These are phyloP conservation scores for Fremontodendron californicum DNA, from an alignment of 345 rosid species.

Conservation along the genomic window DNA sequence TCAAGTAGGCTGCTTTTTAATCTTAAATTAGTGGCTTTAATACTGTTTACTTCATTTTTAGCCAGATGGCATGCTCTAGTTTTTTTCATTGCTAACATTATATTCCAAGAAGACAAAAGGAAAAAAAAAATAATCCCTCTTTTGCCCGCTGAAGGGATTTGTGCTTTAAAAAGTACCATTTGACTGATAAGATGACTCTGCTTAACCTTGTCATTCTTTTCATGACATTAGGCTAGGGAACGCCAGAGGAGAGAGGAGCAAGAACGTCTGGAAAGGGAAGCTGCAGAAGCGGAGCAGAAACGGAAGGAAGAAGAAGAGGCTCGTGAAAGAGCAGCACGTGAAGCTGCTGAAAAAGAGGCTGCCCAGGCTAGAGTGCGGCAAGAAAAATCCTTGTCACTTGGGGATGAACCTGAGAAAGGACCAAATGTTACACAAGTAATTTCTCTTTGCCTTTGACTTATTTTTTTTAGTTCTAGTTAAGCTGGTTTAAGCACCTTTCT, in stretches of 20 bases:
- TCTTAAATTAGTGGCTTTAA: neutral
- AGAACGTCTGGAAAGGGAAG: constrained; percentile 78
- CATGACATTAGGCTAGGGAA: constrained; percentile 64
- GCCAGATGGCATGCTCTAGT: neutral
- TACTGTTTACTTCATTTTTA: neutral
- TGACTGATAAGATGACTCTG: neutral
- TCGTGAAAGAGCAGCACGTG: constrained; percentile 66
- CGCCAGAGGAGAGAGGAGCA: constrained; percentile 75
- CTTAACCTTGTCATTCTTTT: neutral
- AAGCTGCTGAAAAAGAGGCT: constrained; percentile 87
- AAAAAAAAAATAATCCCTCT: neutral
- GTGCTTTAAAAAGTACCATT: neutral
- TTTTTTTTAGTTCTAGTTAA: neutral
- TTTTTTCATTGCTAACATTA: neutral
- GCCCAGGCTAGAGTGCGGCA: constrained; percentile 64
- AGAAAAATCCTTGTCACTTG: constrained; percentile 82
- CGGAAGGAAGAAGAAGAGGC: constrained; percentile 90
- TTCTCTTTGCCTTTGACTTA: neutral
- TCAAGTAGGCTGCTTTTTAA: constrained; percentile 48
- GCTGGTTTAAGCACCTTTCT: neutral
- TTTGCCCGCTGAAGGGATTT: neutral
- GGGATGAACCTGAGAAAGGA: constrained; percentile 86
- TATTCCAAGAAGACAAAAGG: neutral
- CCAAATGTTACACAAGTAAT: constrained; percentile 78
- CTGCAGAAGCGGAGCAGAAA: constrained; percentile 87